Percentiles rank a stretch among this genome's conserved stretches.
Conservation (phyloP, 23 red algal species). For the Gracilaria caudata region DNA sequence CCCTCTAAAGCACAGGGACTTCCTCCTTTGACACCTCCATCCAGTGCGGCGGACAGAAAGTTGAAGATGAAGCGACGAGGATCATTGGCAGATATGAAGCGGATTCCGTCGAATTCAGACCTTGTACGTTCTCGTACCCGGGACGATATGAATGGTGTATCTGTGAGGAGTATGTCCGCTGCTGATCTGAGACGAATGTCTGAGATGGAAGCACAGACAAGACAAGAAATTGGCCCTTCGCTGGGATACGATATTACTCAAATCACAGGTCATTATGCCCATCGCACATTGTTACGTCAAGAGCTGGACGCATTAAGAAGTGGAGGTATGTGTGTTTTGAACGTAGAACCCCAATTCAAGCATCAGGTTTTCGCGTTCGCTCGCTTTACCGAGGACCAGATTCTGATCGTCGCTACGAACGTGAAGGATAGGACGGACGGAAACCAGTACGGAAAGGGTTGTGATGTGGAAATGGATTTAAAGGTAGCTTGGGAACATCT, state of each 20-base stretch:
- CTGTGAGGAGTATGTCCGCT: constrained; percentile 78
- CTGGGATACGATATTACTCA: constrained; percentile 87
- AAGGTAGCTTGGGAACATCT: constrained; percentile 68
- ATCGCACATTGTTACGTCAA: constrained; percentile 77
- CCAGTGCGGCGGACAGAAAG: constrained; percentile 27
- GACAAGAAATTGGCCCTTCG: constrained; percentile 85
- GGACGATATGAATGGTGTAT: constrained; percentile 84
- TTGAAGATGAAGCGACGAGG: constrained; percentile 60
- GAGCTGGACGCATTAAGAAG: constrained; percentile 66
- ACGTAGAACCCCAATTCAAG: constrained; percentile 70
- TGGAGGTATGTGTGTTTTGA: constrained; percentile 76
- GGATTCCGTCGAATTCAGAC: constrained; percentile 66
- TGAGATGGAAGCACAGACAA: constrained; percentile 76
- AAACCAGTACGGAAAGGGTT: constrained; percentile 54
- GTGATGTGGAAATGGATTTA: constrained; percentile 78
- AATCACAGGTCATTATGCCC: constrained; percentile 94
- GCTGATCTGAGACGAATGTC: constrained; percentile 78
- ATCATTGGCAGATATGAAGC: constrained; percentile 65
- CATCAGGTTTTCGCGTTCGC: constrained; percentile 96
- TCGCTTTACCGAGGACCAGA: constrained; percentile 78
- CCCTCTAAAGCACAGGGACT: constrained; percentile 9
- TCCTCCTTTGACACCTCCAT: constrained; percentile 49
- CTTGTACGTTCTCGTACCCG: constrained; percentile 86
- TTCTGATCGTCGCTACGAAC: constrained; percentile 84
- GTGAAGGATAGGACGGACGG: constrained; percentile 84